Percentiles rank a stretch among this genome's conserved stretches.
These are phyloP conservation scores for Thalassiosira pacifica DNA, from an alignment of 352 stramenopile species.

Conservation along the genomic window DNA sequence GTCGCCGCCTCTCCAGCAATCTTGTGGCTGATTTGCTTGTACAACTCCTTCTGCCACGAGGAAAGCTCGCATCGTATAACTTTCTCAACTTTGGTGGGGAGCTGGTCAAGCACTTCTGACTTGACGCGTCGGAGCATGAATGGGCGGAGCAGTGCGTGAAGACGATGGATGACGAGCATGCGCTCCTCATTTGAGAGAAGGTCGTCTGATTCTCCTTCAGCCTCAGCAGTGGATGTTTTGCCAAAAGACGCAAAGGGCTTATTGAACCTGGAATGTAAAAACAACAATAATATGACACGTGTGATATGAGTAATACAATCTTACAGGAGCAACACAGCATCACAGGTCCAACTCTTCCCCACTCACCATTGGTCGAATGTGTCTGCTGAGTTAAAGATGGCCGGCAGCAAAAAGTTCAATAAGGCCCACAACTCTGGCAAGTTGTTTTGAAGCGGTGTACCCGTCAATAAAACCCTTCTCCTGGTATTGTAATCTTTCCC, in stretches of 20 bases:
- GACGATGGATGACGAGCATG: conserved; percentile 89
- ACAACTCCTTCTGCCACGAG: conserved; percentile 97
- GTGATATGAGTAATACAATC: neutral
- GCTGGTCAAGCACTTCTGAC: conserved; percentile 95
- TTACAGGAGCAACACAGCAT: conserved; percentile 58
- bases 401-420: conserved; percentile 96
- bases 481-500: conserved; percentile 87
- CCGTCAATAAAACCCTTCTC: conserved; percentile 90
- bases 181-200: conserved; percentile 87
- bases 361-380: conserved; percentile 95
- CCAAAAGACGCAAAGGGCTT: conserved; percentile 85
- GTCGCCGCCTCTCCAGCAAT: conserved; percentile 69
- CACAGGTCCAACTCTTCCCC: conserved; percentile 55
- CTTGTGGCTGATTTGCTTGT: conserved; percentile 91
- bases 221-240: conserved; percentile 39
- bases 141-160: conserved; percentile 97
- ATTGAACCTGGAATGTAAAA: conserved; percentile 69
- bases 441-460: conserved; percentile 98
- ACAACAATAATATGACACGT: conserved; percentile 12
- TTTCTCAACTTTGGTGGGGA: conserved; percentile 99
- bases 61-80: conserved; percentile 93
- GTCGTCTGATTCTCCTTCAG: conserved; percentile 61
- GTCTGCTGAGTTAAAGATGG: conserved; percentile 97
- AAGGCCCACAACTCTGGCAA: conserved; percentile 98
- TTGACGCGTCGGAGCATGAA: conserved; percentile 99